Evolutionary conservation across 768 basidiomycete genomes (phyloP).

Genomic region (Phlebiopsis flavidoalba): DNA sequence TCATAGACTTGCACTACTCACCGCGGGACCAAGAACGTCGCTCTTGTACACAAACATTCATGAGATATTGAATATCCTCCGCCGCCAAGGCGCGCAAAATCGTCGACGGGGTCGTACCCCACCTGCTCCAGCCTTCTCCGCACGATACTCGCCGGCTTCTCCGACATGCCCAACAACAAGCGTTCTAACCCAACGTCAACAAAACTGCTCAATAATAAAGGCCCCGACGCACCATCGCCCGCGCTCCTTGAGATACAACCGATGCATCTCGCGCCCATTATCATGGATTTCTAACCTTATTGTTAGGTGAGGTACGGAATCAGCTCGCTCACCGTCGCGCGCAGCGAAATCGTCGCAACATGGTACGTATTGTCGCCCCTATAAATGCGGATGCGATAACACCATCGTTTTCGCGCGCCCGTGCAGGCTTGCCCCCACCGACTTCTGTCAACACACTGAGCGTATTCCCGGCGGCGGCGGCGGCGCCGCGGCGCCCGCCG

Average conservation of each 20-base stretch:
- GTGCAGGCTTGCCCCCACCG: not conserved
- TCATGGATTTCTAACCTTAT: slow-evolving; percentile 47
- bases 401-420: slow-evolving; percentile 6
- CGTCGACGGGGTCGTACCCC: slow-evolving; percentile 81
- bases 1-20: slow-evolving; percentile 29
- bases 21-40: slow-evolving; percentile 58
- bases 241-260: slow-evolving; percentile 69
- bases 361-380: slow-evolving; percentile 69
- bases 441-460: not conserved
- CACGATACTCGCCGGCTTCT: slow-evolving; percentile 82
- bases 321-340: slow-evolving; percentile 65
- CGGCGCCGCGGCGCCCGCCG: slow-evolving; percentile 10
- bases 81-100: slow-evolving; percentile 69
- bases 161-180: slow-evolving; percentile 70
- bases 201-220: not conserved
- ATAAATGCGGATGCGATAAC: slow-evolving; percentile 73
- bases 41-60: slow-evolving; percentile 90
- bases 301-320: slow-evolving; percentile 55
- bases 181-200: slow-evolving; percentile 51
- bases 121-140: slow-evolving; percentile 81
- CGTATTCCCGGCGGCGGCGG: not conserved
- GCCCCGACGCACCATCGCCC: slow-evolving; percentile 55
- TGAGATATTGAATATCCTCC: slow-evolving; percentile 78
- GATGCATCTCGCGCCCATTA: slow-evolving; percentile 54
- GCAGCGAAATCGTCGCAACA: slow-evolving; percentile 56